Conservation (phyloP, 129 eudicot genomes). For the Flaveria ramosissima region DNA sequence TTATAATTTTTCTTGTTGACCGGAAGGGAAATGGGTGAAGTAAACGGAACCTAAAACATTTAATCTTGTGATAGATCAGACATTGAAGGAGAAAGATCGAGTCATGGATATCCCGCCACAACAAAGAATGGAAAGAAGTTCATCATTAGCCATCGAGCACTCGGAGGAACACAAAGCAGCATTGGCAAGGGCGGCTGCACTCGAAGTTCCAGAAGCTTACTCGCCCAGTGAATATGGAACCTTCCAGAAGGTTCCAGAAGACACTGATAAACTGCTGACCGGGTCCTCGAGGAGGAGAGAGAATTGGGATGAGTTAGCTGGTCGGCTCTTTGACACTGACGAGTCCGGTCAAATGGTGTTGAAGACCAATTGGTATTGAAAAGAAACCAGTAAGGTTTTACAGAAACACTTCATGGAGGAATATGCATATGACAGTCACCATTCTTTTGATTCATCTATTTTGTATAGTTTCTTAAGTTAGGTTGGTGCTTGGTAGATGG, state of each 20-base stretch:
- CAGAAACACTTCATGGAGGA: background rate
- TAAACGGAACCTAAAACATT: background rate
- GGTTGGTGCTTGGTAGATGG: background rate
- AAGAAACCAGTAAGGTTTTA: background rate
- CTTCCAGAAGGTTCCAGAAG: constrained; percentile 47
- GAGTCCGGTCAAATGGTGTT: constrained; percentile 53
- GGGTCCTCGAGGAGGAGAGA: constrained; percentile 39
- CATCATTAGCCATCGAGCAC: constrained; percentile 72
- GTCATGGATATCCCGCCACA: constrained; percentile 66
- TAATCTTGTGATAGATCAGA: constrained; percentile 45
- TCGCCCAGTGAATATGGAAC: constrained; percentile 83
- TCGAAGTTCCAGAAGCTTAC: constrained; percentile 71
- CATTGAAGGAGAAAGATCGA: constrained; percentile 67
- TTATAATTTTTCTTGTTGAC: background rate
- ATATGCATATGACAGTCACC: constrained; percentile 21
- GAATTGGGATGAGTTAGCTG: constrained; percentile 54
- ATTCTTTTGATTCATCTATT: constrained; percentile 38
- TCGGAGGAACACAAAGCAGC: constrained; percentile 71
- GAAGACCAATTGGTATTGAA: constrained; percentile 41
- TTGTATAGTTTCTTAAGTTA: constrained; percentile 30
- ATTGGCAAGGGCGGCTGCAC: constrained; percentile 64
- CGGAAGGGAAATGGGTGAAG: background rate
- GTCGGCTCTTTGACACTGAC: constrained; percentile 49
- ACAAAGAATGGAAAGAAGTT: constrained; percentile 80
- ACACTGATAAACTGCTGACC: constrained; percentile 28